phyloP scores from a whole-genome alignment of 2,329 filamentous ascomycete species.

The Stachybotrys chartarum region DNA sequence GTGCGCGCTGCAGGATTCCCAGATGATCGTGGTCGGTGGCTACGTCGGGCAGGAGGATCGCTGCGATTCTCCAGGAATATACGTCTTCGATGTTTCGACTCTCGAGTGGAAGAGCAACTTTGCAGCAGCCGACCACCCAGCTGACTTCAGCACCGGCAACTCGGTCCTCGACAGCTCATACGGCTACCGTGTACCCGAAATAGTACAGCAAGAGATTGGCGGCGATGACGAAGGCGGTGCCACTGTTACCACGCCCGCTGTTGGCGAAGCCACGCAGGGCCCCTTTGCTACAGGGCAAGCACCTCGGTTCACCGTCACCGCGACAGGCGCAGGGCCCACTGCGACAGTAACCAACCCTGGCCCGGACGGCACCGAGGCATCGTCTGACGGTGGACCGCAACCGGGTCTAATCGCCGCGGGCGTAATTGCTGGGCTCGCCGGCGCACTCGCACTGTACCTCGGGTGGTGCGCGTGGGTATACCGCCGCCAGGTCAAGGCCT shows the following conservation, averaged over 20 bases:
- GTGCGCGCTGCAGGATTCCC: conserved; percentile 50
- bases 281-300: conserved; percentile 65
- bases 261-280: conserved; percentile 52
- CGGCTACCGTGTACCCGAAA: conserved; percentile 45
- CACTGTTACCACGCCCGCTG: conserved; percentile 39
- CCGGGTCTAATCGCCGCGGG: conserved; percentile 38
- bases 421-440: conserved; percentile 58
- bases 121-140: conserved; percentile 50
- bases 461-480: conserved; percentile 70
- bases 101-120: conserved; percentile 53
- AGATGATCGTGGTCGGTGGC: conserved; percentile 59
- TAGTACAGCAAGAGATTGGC: conserved; percentile 42
- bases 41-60: conserved; percentile 39
- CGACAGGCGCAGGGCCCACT: conserved; percentile 39
- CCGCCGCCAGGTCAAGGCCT: conserved; percentile 61
- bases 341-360: conserved; percentile 31
- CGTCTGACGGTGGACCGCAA: conserved; percentile 14
- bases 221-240: conserved; percentile 45
- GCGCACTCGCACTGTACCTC: conserved; percentile 55
- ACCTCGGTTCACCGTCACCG: conserved; percentile 61
- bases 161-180: conserved; percentile 36
- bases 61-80: conserved; percentile 52
- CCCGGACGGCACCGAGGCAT: conserved; percentile 12
- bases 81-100: conserved; percentile 63
- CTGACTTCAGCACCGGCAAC: conserved; percentile 45